Evolutionary conservation across 768 basidiomycete genomes (phyloP).

Genomic region (Lepiota venenata): DNA sequence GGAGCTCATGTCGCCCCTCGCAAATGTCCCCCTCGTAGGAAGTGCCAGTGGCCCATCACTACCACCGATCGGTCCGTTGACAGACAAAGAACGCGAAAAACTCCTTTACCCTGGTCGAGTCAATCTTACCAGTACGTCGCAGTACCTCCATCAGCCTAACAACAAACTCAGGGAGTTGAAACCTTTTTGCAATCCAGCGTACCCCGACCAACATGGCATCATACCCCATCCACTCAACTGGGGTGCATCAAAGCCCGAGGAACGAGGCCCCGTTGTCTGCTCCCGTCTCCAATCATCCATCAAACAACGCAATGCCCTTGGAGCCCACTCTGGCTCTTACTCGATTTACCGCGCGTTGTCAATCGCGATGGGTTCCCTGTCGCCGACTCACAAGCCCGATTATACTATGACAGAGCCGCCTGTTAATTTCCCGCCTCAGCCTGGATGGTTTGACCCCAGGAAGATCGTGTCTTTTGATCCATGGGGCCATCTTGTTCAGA

Average conservation of each 20-base stretch:
- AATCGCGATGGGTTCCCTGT: constrained; percentile 85
- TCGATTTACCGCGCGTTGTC: constrained; percentile 92
- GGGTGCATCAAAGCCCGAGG: constrained; percentile 64
- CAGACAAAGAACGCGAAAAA: constrained; percentile 70
- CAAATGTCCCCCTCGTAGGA: constrained; percentile 17
- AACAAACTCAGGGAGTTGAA: too few relatives aligned
- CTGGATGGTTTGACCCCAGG: constrained; percentile 67
- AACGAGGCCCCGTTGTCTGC: constrained; percentile 86
- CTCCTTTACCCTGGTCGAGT: constrained; percentile 80
- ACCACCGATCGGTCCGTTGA: constrained; percentile 10
- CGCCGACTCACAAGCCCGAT: constrained; percentile 78
- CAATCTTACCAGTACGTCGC: constrained; percentile 72
- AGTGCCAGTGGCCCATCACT: constrained; percentile 12
- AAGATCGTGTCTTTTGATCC: constrained; percentile 95
- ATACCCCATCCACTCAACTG: constrained; percentile 75
- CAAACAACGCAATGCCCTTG: constrained; percentile 90
- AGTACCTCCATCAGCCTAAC: too few relatives aligned
- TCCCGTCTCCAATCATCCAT: constrained; percentile 81
- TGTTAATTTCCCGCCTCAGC: constrained; percentile 70
- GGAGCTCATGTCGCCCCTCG: background rate
- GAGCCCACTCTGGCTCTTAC: constrained; percentile 92
- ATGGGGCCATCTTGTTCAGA: constrained; percentile 85
- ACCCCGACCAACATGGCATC: constrained; percentile 93
- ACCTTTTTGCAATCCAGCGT: constrained; percentile 41
- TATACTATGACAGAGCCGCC: constrained; percentile 85